Evolutionary conservation across 768 basidiomycete genomes (phyloP).

Genomic region (Psilocybe cubensis): DNA sequence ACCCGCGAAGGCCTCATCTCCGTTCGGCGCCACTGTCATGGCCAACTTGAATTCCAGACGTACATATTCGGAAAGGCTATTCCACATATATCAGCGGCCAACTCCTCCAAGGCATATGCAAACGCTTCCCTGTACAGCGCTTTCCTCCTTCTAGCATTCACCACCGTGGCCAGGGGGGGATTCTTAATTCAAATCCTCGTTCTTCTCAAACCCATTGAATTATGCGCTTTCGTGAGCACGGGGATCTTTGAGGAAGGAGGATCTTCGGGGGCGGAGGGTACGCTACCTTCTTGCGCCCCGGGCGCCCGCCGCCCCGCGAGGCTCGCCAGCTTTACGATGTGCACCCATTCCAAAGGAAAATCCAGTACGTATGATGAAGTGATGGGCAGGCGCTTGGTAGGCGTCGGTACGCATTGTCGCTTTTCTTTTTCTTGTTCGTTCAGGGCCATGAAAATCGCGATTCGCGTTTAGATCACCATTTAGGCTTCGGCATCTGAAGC

Average conservation of each 20-base stretch:
- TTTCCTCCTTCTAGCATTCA: neutral
- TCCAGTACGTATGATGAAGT: too few relatives aligned
- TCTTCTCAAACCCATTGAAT: neutral
- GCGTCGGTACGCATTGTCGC: neutral
- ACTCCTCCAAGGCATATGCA: neutral
- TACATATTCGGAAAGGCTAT: neutral
- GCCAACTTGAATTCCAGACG: too few relatives aligned
- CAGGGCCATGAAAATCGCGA: neutral
- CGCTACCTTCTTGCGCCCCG: too few relatives aligned
- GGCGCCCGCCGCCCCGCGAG: too few relatives aligned
- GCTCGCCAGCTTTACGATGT: neutral
- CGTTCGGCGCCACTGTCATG: neutral
- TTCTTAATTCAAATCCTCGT: neutral
- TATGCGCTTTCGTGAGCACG: neutral
- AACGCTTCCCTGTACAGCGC: neutral
- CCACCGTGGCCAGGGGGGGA: too few relatives aligned
- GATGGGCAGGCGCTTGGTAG: too few relatives aligned
- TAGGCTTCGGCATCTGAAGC: neutral
- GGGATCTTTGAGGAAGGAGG: neutral
- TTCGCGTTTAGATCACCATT: neutral
- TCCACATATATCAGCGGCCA: neutral
- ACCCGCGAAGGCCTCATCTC: neutral
- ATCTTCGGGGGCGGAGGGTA: too few relatives aligned
- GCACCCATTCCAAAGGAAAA: neutral
- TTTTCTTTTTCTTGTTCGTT: neutral